Evolutionary conservation across 148 eudicot genomes (phyloP), one percentile per base, ranked within the genome.

Genomic region (Oxyria digyna): DNA sequence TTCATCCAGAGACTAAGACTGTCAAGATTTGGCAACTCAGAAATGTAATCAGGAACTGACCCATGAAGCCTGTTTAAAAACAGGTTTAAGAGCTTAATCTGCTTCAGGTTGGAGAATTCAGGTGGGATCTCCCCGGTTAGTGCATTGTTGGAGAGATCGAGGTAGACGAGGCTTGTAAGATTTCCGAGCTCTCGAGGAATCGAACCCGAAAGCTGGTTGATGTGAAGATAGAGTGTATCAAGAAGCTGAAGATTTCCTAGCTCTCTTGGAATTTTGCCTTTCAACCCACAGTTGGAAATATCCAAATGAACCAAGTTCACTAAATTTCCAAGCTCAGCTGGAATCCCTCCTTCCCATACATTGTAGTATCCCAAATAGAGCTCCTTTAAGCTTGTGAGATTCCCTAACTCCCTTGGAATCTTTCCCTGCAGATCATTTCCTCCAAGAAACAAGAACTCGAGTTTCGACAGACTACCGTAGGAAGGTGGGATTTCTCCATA

Each of bases 31-130:
- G 91, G 89, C 17, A 78, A 81, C 23, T 84, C 87, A 6, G 99
- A 91, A 8, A 95, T 37, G 66, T 82, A 95, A 32, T 86, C 87
- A 20, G 99, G 99, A 12, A 94, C 78, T 0, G 99, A 83, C 55
- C 99, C 99, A 70, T 95, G 97, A 62, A 95, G 43, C 74, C 82
- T 83, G 71, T 95, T 95, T 75, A 85, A 69, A 81, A 95, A 95
- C 4, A 95, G 85, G 46, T 95, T 91, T 6, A 95, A 37, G 21
- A 95, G 93, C 67, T 49, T 69, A 18, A 95, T 79, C 5, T 42
- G 38, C 49, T 81, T 82, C 9, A 91, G 75, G 14, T 71, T 78
- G n/a, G 46, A 67, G 40, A 95, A 75, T 73, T 91, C 93, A 24
- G 74, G 38, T 8, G 97, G 99, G 71, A 95, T 84, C 73, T 91